phyloP scores from a whole-genome alignment of 2,329 filamentous ascomycete genomes.

The Aspergillus sclerotialis region DNA sequence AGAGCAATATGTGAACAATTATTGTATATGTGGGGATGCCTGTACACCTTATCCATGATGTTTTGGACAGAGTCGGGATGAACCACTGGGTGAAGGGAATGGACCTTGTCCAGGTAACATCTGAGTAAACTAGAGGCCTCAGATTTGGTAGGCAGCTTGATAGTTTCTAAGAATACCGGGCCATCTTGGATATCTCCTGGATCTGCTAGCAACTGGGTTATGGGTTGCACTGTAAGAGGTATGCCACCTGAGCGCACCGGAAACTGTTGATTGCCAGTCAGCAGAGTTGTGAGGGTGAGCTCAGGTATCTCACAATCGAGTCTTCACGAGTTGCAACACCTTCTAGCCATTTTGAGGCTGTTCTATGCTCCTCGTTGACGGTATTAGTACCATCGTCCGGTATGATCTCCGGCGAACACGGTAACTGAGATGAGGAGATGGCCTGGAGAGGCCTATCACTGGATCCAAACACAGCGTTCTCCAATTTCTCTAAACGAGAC shows the following conservation, averaged over 20 bases:
- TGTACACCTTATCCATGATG: neutral
- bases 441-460: neutral
- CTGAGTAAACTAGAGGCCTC: neutral
- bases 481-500: neutral
- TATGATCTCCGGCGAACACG: neutral
- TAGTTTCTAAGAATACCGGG: no score
- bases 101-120: neutral
- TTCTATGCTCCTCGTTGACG: neutral
- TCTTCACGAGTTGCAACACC: neutral
- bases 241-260: neutral
- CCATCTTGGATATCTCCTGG: neutral
- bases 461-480: neutral
- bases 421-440: neutral
- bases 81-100: no score
- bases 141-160: neutral
- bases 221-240: neutral
- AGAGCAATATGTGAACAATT: neutral
- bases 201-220: neutral
- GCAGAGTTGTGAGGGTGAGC: no score
- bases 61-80: neutral
- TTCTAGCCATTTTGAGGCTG: neutral
- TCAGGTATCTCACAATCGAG: neutral
- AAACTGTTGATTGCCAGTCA: neutral
- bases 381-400: neutral
- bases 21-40: neutral